These are phyloP conservation scores for Hypholoma fasciculare DNA, from an alignment of 768 basidiomycete genomes.

Conservation along the genomic window DNA sequence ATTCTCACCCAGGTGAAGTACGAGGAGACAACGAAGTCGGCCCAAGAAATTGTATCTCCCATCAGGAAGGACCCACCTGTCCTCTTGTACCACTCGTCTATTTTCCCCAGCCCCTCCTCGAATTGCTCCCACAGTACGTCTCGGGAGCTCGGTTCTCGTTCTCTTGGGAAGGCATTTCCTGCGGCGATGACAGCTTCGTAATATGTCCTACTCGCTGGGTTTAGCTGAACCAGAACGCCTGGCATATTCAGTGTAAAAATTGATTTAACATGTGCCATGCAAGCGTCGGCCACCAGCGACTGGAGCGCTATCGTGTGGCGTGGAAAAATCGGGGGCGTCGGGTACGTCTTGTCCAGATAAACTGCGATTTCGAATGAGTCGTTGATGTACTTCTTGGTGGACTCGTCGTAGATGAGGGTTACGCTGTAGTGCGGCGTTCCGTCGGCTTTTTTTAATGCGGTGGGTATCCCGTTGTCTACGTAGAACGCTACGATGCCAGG, in stretches of 20 bases:
- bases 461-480: background rate
- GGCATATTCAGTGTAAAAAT: background rate
- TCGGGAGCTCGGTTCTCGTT: background rate
- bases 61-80: slow-evolving; percentile 2
- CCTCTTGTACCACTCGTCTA: background rate
- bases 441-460: background rate
- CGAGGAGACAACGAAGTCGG: slow-evolving; percentile 2
- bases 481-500: background rate
- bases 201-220: background rate
- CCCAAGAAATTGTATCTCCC: background rate
- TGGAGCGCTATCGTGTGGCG: background rate
- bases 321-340: background rate
- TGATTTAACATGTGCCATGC: background rate
- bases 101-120: background rate
- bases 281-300: background rate
- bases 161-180: too few species aligned
- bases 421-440: background rate
- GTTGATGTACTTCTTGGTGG: background rate
- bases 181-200: background rate
- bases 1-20: slow-evolving; percentile 25
- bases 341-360: background rate
- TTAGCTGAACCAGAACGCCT: background rate
- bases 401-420: background rate
- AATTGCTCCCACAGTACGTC: slow-evolving; percentile 30
- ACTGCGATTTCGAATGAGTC: background rate